phyloP scores from a whole-genome alignment of 768 basidiomycete species.

The Tricholoma bakamatsutake region DNA sequence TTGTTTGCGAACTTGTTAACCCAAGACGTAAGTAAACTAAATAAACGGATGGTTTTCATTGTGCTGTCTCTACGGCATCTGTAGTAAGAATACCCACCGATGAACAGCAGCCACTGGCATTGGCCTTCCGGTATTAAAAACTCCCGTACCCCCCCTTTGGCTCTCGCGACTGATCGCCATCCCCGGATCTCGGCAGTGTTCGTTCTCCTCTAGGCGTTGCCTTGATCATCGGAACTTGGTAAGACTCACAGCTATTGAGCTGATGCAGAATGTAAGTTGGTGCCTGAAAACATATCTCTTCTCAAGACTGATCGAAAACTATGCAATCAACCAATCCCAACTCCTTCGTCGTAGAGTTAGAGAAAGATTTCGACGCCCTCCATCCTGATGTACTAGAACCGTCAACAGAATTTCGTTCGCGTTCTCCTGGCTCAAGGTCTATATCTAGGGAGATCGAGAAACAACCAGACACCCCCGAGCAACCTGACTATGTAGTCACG shows the following conservation, averaged over 20 bases:
- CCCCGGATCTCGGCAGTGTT: too few species aligned
- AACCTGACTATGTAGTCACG: constrained; percentile 12
- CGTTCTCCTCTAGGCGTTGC: too few species aligned
- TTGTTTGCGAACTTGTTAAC: too few species aligned
- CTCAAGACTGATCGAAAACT: background rate
- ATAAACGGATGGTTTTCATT: too few species aligned
- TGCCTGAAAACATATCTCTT: background rate
- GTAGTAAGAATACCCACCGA: too few species aligned
- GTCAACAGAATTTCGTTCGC: constrained; percentile 1
- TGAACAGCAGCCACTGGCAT: too few species aligned
- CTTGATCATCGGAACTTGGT: too few species aligned
- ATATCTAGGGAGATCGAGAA: constrained; percentile 1
- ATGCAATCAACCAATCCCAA: background rate
- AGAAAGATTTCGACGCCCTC: constrained; percentile 11
- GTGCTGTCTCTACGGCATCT: too few species aligned
- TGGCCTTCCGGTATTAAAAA: too few species aligned
- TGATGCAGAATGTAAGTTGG: background rate
- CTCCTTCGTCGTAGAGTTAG: constrained; percentile 14
- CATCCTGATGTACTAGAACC: background rate
- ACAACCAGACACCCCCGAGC: background rate
- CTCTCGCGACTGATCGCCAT: too few species aligned
- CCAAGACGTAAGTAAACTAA: too few species aligned
- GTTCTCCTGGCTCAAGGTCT: constrained; percentile 6
- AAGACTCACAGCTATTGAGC: background rate
- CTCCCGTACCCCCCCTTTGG: too few species aligned